A percentile compares a stretch with the other conserved stretches of the same genome.
Evolutionary conservation across 345 rosid genomes (phyloP).

Genomic region (Draba incana): DNA sequence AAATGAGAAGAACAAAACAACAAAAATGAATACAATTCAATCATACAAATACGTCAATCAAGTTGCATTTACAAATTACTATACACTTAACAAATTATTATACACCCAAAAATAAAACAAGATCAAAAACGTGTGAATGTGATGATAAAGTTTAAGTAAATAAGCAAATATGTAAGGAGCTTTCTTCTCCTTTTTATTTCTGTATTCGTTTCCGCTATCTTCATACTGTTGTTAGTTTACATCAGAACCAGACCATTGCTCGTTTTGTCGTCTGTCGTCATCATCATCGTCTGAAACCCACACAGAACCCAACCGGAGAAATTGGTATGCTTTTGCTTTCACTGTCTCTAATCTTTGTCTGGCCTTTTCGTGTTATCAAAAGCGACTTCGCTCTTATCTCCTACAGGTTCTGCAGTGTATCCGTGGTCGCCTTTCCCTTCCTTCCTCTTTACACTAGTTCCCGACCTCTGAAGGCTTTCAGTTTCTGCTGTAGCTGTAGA

Average conservation of each 20-base stretch:
- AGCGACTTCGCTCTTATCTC: constrained; percentile 30
- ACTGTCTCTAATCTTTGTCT: constrained; percentile 32
- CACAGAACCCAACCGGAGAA: constrained; percentile 32
- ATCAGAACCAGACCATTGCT: constrained; percentile 25
- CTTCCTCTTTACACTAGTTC: constrained; percentile 46
- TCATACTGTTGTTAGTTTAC: constrained; percentile 32
- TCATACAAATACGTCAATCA: constrained; percentile 12
- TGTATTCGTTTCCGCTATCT: constrained; percentile 31
- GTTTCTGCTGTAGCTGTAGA: constrained; percentile 69
- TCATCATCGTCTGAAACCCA: constrained; percentile 37
- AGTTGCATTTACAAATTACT: constrained; percentile 30
- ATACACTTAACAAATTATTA: not conserved
- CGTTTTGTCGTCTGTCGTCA: constrained; percentile 7
- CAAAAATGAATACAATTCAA: not conserved
- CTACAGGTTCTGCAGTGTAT: constrained; percentile 35
- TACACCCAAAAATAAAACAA: constrained; percentile 1
- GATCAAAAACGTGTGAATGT: constrained; percentile 18
- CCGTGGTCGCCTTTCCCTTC: not conserved
- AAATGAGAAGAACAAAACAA: not conserved
- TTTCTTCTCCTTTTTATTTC: constrained; percentile 10
- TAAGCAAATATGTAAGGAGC: constrained; percentile 25
- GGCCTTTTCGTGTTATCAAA: constrained; percentile 4
- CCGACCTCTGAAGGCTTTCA: constrained; percentile 53
- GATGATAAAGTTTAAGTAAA: not conserved
- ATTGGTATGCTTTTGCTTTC: constrained; percentile 9